Evolutionary conservation across 345 rosid species (phyloP), one percentile per base, ranked within the genome.

Genomic region (Toxicodendron radicans): DNA sequence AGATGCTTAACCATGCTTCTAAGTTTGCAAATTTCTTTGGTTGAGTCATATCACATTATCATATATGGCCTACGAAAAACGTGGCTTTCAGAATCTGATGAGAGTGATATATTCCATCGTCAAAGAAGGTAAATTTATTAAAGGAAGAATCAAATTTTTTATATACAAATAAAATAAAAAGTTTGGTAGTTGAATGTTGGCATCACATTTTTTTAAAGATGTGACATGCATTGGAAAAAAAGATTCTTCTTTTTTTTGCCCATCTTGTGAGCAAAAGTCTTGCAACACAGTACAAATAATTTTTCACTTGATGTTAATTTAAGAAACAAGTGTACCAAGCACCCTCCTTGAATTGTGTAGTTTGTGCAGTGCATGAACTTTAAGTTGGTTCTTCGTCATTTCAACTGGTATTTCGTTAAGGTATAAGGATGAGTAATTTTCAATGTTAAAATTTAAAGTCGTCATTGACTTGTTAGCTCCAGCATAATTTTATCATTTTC

Each of bases 121-220:
- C 70, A 69, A 45, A 23, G 78, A 32, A 68, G 71, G 71, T 21
- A 73, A 52, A 38, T 38, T 38, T 38, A 5, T 38, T 38, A 7
- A 38, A 38, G 43, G 43, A 27, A 27, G 30, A 27, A 27, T 27
- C 30, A 27, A 1, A 1, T n/a, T 52, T 17, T 35, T 14, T 1
- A 9, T 1, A 48, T 52, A 53, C 5, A 23, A 5, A 0, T 38
- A 38, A 38, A 16, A 10, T 27, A 24, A 16, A 27, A 41, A 5
- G 38, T 1, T 51, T 64, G 61, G 72, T 38, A n/a, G 78, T 64
- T 79, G 53, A 32, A 57, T 58, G 75, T 69, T 58, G 45, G 60
- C 68, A 57, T 74, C 75, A 45, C 8, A 38, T 30, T 12, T 23
- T 38, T 16, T 65, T 58, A 48, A 64, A 64, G 72, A 70, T 61